phyloP scores from a whole-genome alignment of 306 rosid genomes.

The Malus sylvestris region DNA sequence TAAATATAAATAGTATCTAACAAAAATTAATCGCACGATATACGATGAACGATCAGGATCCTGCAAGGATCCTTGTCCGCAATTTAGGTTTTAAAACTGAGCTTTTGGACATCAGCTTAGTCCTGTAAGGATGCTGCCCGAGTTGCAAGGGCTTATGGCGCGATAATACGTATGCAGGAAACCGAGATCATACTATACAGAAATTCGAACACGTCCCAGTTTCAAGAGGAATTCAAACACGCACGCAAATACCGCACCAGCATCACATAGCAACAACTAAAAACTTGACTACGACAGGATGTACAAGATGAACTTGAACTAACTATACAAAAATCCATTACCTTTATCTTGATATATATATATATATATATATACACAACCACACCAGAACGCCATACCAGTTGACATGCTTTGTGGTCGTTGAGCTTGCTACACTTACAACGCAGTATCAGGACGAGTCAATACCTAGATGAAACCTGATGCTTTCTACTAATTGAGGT shows the following conservation, averaged over 20 bases:
- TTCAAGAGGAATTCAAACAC: not conserved
- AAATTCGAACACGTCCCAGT: not conserved
- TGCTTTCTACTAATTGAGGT: conserved; percentile 13
- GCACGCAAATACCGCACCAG: not conserved
- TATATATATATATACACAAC: not conserved
- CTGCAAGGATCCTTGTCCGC: too few species aligned
- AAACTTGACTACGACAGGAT: not conserved
- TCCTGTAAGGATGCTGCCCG: too few species aligned
- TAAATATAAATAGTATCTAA: too few species aligned
- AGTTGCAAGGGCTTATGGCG: too few species aligned
- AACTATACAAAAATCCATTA: not conserved
- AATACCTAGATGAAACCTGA: not conserved
- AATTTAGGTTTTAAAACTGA: too few species aligned
- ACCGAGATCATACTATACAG: not conserved
- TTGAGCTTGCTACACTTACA: not conserved
- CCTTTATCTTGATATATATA: not conserved
- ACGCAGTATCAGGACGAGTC: not conserved
- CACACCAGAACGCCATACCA: conserved; percentile 1
- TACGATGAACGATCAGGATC: too few species aligned
- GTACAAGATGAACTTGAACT: conserved; percentile 2
- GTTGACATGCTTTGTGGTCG: not conserved
- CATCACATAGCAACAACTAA: not conserved
- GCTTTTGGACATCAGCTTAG: too few species aligned
- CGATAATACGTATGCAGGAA: not conserved
- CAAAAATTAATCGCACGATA: too few species aligned